Evolutionary conservation across 2,329 filamentous ascomycete species (phyloP), one percentile per base, ranked within the genome.

Genomic region (Apiospora aurea): DNA sequence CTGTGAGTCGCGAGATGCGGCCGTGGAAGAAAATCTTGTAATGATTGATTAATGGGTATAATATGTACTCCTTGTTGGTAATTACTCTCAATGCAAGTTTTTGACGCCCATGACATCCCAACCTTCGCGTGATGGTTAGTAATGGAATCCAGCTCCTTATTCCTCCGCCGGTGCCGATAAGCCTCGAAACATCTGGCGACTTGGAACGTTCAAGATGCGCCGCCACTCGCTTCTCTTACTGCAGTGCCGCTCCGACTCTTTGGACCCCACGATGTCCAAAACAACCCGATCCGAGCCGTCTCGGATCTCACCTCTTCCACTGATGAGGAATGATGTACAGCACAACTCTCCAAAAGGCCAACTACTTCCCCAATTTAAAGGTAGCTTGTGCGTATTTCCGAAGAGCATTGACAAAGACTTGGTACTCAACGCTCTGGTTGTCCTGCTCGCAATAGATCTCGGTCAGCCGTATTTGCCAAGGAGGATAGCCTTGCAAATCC

Each of bases 401-500:
- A 76, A 99, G 84, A 0, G 92, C 96, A 74, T 92, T 89, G 75
- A 98, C 86, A 81, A 98, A 99, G 43, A 97, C 93, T 80, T 98
- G 95, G 82, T 99, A 99, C 64, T 95, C 95, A 24, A 99, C 95
- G 1, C 91, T 91, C 74, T 93, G 89, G 81, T 94, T 94, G 79
- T 95, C 93, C 71, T 88, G 88, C 16, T 93, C 85, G 77, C 91
- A 90, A 81, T 95, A 98, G 72, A 99, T 98, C 86, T 99, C 96
- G 0, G 95, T 98, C 79, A 99, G 85, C 61, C 96, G 90, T 74
- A 98, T 89, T 83, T 98, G 96, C 96, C 96, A 99, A 0, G 96
- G 96, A 13, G 96, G 96, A 80, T 98, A 99, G 13, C 96, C 95
- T 70, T 94, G 92, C 64, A 99, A 84, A 80, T 95, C 92, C 70